phyloP scores from a whole-genome alignment of 2,329 filamentous ascomycete genomes.

The Bipolaris victoriae region DNA sequence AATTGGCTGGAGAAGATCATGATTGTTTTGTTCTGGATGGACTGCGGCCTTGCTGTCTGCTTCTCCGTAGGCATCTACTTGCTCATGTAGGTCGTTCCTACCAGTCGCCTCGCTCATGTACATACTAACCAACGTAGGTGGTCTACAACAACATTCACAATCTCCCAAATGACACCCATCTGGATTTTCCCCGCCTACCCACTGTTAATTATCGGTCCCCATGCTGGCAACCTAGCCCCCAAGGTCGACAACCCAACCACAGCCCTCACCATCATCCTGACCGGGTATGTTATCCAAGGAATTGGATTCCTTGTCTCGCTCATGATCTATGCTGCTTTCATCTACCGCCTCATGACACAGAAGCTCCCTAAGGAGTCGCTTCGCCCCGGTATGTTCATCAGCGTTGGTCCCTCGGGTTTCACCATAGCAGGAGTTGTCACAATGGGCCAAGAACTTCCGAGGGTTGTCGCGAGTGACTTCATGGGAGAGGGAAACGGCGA shows the following conservation, averaged over 20 bases:
- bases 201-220: constrained; percentile 75
- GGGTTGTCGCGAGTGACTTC: constrained; percentile 59
- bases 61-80: constrained; percentile 76
- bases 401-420: constrained; percentile 76
- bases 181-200: constrained; percentile 91
- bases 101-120: neutral
- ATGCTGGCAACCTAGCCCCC: constrained; percentile 65
- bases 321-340: constrained; percentile 83
- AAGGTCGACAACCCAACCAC: constrained; percentile 51
- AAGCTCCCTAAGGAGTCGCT: constrained; percentile 78
- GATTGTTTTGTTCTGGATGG: constrained; percentile 75
- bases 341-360: constrained; percentile 87
- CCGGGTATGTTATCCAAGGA: constrained; percentile 67
- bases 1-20: constrained; percentile 63
- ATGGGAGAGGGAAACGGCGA: constrained; percentile 61
- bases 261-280: constrained; percentile 63
- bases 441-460: constrained; percentile 61
- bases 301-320: constrained; percentile 69
- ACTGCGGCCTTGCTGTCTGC: constrained; percentile 69
- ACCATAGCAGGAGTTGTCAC: constrained; percentile 66
- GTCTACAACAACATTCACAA: constrained; percentile 71
- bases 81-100: constrained; percentile 62
- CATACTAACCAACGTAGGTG: constrained; percentile 53
- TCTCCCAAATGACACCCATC: constrained; percentile 83
- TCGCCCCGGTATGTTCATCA: constrained; percentile 84